Base-by-base conservation (phyloP, 495 filamentous ascomycete genomes). In the Penicillium herquei region DNA sequence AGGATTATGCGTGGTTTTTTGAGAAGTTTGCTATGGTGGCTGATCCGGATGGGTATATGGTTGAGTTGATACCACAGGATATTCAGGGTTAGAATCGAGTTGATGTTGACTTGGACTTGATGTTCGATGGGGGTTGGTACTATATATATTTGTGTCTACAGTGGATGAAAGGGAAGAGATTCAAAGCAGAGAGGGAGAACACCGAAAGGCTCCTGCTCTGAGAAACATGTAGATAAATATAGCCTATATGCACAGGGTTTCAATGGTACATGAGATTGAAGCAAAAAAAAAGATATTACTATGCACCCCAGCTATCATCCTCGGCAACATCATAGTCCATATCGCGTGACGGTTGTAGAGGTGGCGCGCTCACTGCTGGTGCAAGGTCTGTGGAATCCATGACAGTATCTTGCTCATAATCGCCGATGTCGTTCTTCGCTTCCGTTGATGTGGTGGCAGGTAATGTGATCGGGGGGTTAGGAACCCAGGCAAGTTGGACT, bases 401-500 rank as follows among this genome's bases (percentile, higher is more conserved):
- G 3, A 51, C 53, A 13, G 65, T 70, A 51, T 80, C 76, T 17
- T 68, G 66, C 13, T 71, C 64, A 13, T 64, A 56, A 39, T 76
- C 66, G 26, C 35, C 66, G 65, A 10, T 59, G 56, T 11, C 64
- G 14, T 65, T 64, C 51, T 68, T 70, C 44, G 45, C 21, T 37
- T 70, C 66, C 8, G 63, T 30, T 2, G 65, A 49, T 37, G 58
- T 39, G 2, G 59, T 17, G n/a, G 67, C 26, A 0, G 66, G 16
- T 12, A 61, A 26, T 9, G 65, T 14, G 30, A 73, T 66, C 1
- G 73, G 72, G 6, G 72, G 72, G 45, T 77, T 78, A 46, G 79
- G 67, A 39, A 87, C 78, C 94, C 94, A 98, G 12, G 80, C 66
- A 18, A 91, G 72, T 49, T 94, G 86, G 21, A 96, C 77, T 54